Evolutionary conservation across 202 grass and related monocot species (phyloP).

Genomic region (Panicum virgatum): DNA sequence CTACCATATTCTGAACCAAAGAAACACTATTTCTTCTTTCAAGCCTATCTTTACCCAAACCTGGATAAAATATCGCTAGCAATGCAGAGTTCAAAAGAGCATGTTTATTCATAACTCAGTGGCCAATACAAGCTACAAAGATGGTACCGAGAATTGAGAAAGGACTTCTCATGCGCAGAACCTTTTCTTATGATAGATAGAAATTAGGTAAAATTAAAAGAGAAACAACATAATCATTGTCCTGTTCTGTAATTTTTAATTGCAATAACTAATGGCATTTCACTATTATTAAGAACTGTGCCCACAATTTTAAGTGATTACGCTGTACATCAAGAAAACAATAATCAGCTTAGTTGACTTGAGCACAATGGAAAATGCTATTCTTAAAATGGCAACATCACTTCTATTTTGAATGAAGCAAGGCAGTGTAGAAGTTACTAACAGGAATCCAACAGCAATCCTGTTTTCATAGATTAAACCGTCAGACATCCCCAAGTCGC

Average conservation of each 20-base stretch:
- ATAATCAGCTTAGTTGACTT: neutral
- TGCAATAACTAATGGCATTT: constrained; percentile 5
- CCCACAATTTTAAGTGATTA: neutral
- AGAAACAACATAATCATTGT: neutral
- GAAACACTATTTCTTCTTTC: neutral
- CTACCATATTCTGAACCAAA: constrained; percentile 3
- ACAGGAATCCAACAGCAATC: constrained; percentile 95
- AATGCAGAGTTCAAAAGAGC: neutral
- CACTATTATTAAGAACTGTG: neutral
- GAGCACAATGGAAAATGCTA: neutral
- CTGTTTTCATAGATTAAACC: constrained; percentile 84
- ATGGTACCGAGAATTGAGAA: neutral
- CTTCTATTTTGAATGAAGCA: neutral
- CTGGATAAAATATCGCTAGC: neutral
- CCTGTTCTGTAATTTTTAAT: neutral
- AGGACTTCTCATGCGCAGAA: neutral
- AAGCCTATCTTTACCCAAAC: neutral
- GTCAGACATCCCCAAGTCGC: constrained; percentile 95
- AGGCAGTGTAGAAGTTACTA: constrained; percentile 36
- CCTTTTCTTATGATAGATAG: neutral
- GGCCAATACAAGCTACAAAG: neutral
- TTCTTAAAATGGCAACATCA: neutral
- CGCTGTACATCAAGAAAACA: neutral
- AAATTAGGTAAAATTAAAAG: neutral
- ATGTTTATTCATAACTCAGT: neutral